These are phyloP conservation scores for Podaxis sp. DNA, from an alignment of 768 basidiomycete genomes.

Conservation along the genomic window DNA sequence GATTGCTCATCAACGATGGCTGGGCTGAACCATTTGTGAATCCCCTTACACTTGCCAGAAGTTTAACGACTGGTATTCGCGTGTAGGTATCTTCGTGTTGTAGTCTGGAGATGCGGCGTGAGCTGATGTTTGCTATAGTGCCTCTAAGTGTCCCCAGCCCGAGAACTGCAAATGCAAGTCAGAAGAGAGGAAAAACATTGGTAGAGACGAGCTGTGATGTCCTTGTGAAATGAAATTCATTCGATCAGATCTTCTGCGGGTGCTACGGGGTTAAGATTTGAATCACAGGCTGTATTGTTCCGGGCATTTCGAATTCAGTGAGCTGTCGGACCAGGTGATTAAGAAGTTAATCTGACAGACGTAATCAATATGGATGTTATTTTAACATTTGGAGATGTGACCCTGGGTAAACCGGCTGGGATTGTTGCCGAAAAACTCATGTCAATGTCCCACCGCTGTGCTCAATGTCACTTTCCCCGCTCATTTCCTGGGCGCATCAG, in stretches of 20 bases:
- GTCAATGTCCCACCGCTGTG: not conserved
- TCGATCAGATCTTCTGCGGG: not conserved
- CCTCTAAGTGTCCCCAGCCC: not conserved
- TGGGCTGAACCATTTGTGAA: not conserved
- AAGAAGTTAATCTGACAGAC: not conserved
- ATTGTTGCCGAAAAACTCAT: constrained; percentile 10
- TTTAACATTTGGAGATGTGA: not conserved
- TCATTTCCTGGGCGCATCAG: constrained; percentile 5
- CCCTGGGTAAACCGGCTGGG: constrained; percentile 8
- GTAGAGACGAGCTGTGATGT: not conserved
- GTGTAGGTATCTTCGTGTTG: not conserved
- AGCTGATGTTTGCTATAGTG: not conserved
- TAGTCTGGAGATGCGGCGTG: not conserved
- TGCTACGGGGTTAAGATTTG: too few species aligned
- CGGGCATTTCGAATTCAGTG: too few species aligned
- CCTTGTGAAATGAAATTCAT: not conserved
- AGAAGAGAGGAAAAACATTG: not conserved
- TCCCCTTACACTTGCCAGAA: not conserved
- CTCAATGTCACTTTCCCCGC: constrained; percentile 4
- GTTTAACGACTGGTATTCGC: not conserved
- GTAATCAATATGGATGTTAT: not conserved
- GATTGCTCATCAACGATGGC: not conserved
- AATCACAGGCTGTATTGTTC: too few species aligned
- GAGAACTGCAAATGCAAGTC: not conserved
- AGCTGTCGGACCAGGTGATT: too few species aligned